Evolutionary conservation across 2,329 filamentous ascomycete genomes (phyloP).

Genomic region (Cercospora zeina): DNA sequence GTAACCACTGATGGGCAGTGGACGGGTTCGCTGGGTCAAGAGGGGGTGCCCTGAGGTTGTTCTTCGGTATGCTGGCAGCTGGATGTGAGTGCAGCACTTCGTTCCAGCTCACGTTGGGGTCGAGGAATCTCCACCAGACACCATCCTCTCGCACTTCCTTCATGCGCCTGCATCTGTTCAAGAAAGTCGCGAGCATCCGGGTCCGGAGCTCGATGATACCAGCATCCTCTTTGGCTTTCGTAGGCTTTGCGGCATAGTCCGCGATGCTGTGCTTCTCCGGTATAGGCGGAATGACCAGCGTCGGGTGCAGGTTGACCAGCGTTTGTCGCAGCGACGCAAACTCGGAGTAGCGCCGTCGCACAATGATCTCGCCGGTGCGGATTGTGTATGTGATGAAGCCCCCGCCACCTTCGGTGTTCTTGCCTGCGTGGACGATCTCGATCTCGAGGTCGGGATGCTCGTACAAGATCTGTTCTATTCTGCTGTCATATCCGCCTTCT

Average conservation of each 20-base stretch:
- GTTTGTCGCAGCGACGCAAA: slow-evolving; percentile 89
- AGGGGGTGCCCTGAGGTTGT: slow-evolving; percentile 91
- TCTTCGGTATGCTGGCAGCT: slow-evolving; percentile 87
- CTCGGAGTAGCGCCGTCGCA: slow-evolving; percentile 92
- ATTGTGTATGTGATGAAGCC: slow-evolving; percentile 98
- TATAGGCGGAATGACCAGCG: slow-evolving; percentile 91
- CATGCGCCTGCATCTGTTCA: slow-evolving; percentile 93
- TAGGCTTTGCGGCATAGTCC: slow-evolving; percentile 96
- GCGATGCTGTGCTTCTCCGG: slow-evolving; percentile 99
- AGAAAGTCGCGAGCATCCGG: slow-evolving; percentile 92
- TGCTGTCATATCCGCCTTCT: slow-evolving; percentile 87
- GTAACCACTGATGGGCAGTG: slow-evolving; percentile 80
- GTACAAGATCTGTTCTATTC: slow-evolving; percentile 95
- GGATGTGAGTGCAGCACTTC: slow-evolving; percentile 95
- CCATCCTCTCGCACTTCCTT: slow-evolving; percentile 87
- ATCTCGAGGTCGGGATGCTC: slow-evolving; percentile 90
- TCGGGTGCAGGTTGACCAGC: slow-evolving; percentile 87
- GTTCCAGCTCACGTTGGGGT: slow-evolving; percentile 95
- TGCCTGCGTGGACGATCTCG: slow-evolving; percentile 89
- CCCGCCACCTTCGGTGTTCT: slow-evolving; percentile 87
- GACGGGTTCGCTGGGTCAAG: slow-evolving; percentile 91
- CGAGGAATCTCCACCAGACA: slow-evolving; percentile 96
- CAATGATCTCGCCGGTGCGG: slow-evolving; percentile 89
- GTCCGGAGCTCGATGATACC: slow-evolving; percentile 96
- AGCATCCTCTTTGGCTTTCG: slow-evolving; percentile 94